Base-by-base conservation (phyloP, 805 yeast species). In the Starmera dryadoides region DNA sequence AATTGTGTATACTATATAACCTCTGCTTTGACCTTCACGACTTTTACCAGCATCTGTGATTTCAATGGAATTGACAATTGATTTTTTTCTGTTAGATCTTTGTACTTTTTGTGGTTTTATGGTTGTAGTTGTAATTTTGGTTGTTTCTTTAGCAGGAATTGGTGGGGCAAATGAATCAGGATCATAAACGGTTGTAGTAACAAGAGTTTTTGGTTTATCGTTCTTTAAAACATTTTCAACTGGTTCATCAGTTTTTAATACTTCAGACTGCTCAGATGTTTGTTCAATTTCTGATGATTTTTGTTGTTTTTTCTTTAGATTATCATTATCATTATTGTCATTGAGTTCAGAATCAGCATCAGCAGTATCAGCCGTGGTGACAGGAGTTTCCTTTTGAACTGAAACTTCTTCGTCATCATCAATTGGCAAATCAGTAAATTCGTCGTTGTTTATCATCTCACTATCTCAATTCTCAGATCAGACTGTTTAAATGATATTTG, bases 11-110 rank as follows among this genome's bases (percentile, higher is more conserved):
- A 88, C 86, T 20, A 91, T 79, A 49, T 81, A 91, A 2, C 88
- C 78, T 45, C 85, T 73, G 29, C 79, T 71, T 50, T 76, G 75
- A 10, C 89, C 87, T 50, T 91, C 97, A 43, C 75, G 81, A 38
- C 86, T 82, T 56, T 86, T 88, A 4, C 87, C 86, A 0, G 97
- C 96, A 47, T 86, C 96, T 0, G 72, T 63, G 29, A 91, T 87
- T 37, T 68, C 52, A 30, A 73, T 66, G 17, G 40, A 4, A n/a
- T 19, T 15, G 15, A 18, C 7, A 30, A 26, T 26, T 17, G 14
- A 33, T 25, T 38, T 46, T 48, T 26, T 47, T 54, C 18, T 10
- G 31, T 31, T 11, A 41, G 34, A 12, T 41, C 22, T 14, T 26
- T 35, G n/a, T n/a, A n/a, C n/a, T n/a, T n/a, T n/a, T n/a, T n/a